Conservation (phyloP, 495 filamentous ascomycete species). For the Neurospora sp. region DNA sequence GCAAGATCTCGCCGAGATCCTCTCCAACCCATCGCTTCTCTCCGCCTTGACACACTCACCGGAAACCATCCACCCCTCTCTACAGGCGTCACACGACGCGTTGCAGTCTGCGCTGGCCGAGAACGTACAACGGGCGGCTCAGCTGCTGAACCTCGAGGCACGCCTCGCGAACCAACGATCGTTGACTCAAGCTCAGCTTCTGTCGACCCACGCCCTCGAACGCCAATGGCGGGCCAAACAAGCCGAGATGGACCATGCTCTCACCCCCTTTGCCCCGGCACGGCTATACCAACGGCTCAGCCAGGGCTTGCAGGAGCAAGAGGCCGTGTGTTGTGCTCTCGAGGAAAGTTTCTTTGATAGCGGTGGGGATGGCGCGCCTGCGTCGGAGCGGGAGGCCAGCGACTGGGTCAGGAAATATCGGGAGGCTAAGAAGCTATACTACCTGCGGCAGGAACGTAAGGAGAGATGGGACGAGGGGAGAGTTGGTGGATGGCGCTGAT, state of each 20-base stretch:
- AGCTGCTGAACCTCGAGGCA: slow-evolving; percentile 46
- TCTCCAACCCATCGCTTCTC: slow-evolving; percentile 48
- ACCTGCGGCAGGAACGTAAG: slow-evolving; percentile 68
- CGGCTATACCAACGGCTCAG: slow-evolving; percentile 69
- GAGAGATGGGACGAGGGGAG: slow-evolving; percentile 91
- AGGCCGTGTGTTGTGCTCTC: slow-evolving; percentile 66
- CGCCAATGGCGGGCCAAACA: slow-evolving; percentile 86
- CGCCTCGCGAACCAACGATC: slow-evolving; percentile 54
- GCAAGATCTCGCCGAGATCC: slow-evolving; percentile 57
- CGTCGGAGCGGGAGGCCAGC: slow-evolving; percentile 64
- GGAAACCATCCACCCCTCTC: slow-evolving; percentile 55
- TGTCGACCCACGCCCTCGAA: slow-evolving; percentile 75
- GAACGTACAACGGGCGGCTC: slow-evolving; percentile 57
- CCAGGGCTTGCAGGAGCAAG: slow-evolving; percentile 71
- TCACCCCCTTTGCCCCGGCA: slow-evolving; percentile 76
- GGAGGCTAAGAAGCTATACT: slow-evolving; percentile 63
- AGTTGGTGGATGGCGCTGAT: slow-evolving; percentile 83
- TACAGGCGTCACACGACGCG: slow-evolving; percentile 40
- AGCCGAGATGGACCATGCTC: slow-evolving; percentile 71
- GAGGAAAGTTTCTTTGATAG: slow-evolving; percentile 83
- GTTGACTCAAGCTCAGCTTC: slow-evolving; percentile 65
- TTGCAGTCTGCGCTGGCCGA: slow-evolving; percentile 52
- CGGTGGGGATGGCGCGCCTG: slow-evolving; percentile 23
- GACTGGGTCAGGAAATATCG: slow-evolving; percentile 78
- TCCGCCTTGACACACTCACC: slow-evolving; percentile 55